phyloP scores from a whole-genome alignment of 495 filamentous ascomycete species.

The Neurospora hispaniola region DNA sequence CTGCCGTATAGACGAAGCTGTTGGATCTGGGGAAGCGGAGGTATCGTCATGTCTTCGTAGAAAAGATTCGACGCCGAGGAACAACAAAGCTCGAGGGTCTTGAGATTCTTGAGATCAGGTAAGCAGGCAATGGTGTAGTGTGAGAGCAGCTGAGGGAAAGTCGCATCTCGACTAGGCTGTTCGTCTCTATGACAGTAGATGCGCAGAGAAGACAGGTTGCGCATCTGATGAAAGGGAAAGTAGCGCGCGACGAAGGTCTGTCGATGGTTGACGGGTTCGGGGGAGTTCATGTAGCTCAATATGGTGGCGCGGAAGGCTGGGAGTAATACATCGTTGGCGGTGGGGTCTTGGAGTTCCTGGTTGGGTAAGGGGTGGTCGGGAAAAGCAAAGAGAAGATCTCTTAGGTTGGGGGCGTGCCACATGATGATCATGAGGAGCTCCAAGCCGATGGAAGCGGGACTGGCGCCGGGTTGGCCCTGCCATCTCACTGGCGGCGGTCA shows the following conservation, averaged over 20 bases:
- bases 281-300: slow-evolving; percentile 5
- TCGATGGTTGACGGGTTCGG: neutral
- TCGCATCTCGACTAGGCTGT: slow-evolving; percentile 9
- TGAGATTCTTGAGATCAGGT: slow-evolving; percentile 12
- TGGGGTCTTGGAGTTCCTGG: neutral
- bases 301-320: slow-evolving; percentile 6
- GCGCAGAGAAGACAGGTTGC: slow-evolving; percentile 16
- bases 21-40: slow-evolving; percentile 19
- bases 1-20: slow-evolving; percentile 25
- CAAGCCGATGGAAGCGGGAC: slow-evolving; percentile 8
- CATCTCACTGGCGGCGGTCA: slow-evolving; percentile 14
- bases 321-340: slow-evolving; percentile 7
- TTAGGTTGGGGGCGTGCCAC: slow-evolving; percentile 15
- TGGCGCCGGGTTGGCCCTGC: neutral
- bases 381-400: slow-evolving; percentile 18
- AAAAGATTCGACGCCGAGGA: slow-evolving; percentile 13
- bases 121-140: slow-evolving; percentile 17
- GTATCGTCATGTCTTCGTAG: slow-evolving; percentile 5
- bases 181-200: slow-evolving; percentile 26
- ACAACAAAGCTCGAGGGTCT: slow-evolving; percentile 24
- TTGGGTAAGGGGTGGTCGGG: slow-evolving; percentile 15
- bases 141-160: slow-evolving; percentile 16
- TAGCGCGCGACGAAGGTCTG: slow-evolving; percentile 6
- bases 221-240: slow-evolving; percentile 10
- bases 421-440: slow-evolving; percentile 16